These are phyloP conservation scores for Moringa oleifera DNA, from an alignment of 345 rosid species.

Conservation along the genomic window DNA sequence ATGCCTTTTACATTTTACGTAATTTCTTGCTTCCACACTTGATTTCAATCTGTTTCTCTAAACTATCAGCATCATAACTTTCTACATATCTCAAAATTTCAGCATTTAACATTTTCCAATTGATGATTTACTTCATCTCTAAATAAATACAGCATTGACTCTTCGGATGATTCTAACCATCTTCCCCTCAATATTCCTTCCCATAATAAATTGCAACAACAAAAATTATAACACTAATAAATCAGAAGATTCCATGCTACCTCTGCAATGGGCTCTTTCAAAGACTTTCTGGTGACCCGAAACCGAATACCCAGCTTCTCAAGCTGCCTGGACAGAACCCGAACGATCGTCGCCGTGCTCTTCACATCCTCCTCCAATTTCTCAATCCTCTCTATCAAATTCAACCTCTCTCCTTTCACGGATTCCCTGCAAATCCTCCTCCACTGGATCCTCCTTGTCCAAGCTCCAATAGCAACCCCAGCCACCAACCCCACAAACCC, in stretches of 20 bases:
- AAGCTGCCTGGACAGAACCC: constrained; percentile 74
- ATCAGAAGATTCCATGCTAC: constrained; percentile 26
- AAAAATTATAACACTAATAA: background rate
- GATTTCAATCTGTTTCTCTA: too few species aligned
- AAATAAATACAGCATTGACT: too few species aligned
- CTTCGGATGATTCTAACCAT: too few species aligned
- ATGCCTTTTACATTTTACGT: too few species aligned
- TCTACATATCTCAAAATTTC: background rate
- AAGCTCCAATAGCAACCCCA: constrained; percentile 51
- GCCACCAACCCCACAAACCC: constrained; percentile 49
- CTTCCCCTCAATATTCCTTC: too few species aligned
- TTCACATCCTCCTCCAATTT: constrained; percentile 78
- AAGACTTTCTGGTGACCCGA: constrained; percentile 64
- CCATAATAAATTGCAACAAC: background rate
- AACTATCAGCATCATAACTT: background rate
- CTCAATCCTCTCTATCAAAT: constrained; percentile 69
- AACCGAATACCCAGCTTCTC: constrained; percentile 92
- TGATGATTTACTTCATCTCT: too few species aligned
- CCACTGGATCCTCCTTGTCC: constrained; percentile 81
- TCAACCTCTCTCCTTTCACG: constrained; percentile 28
- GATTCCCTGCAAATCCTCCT: constrained; percentile 43
- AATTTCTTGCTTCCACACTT: background rate
- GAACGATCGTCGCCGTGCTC: constrained; percentile 52
- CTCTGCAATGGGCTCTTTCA: constrained; percentile 81
- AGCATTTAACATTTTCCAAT: background rate